These are phyloP conservation scores for Oryza punctata DNA, from an alignment of 176 grass and related monocot genomes.

Conservation along the genomic window DNA sequence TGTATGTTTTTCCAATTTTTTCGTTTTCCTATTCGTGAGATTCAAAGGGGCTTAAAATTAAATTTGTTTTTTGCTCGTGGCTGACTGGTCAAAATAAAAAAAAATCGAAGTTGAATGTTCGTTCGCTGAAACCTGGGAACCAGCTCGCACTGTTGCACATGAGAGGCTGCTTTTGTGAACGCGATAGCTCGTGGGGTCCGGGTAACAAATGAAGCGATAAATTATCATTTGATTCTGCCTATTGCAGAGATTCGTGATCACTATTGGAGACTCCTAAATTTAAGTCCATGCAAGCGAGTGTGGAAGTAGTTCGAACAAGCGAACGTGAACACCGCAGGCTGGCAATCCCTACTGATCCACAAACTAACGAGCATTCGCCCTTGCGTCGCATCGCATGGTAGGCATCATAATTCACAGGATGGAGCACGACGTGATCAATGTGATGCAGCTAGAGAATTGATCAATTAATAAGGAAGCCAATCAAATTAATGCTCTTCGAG, in stretches of 20 bases:
- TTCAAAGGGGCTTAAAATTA: too few species aligned
- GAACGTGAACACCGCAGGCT: background rate
- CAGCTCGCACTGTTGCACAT: background rate
- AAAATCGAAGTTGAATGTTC: background rate
- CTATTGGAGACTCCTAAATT: too few species aligned
- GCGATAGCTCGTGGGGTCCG: too few species aligned
- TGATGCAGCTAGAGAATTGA: background rate
- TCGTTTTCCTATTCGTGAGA: too few species aligned
- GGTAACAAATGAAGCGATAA: too few species aligned
- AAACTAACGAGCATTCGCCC: too few species aligned
- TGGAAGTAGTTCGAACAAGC: background rate
- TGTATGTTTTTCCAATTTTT: too few species aligned
- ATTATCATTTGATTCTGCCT: too few species aligned
- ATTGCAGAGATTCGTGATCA: too few species aligned
- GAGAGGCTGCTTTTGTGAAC: background rate
- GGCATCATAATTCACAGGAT: background rate
- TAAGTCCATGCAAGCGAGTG: background rate
- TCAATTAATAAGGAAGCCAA: background rate
- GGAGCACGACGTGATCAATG: background rate
- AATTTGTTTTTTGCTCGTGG: too few species aligned
- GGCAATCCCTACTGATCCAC: background rate
- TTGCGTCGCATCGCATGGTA: background rate
- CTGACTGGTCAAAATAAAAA: background rate
- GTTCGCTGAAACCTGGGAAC: background rate
- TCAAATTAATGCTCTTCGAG: background rate